phyloP scores from a whole-genome alignment of 768 basidiomycete species.

The Dioszegia hungarica region DNA sequence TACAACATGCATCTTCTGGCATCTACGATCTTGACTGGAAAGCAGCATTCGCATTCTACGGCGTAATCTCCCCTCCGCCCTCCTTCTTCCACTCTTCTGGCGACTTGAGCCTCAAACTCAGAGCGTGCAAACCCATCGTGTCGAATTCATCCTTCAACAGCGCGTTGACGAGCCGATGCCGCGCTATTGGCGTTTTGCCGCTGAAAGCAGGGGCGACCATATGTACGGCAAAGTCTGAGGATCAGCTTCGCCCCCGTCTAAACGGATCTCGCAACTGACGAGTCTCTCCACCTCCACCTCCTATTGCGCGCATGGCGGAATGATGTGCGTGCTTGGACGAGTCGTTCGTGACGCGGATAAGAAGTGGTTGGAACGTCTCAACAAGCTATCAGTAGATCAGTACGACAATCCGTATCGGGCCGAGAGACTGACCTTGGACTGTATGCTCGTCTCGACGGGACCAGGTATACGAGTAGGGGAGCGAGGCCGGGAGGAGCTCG shows the following conservation, averaged over 20 bases:
- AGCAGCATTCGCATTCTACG: not conserved
- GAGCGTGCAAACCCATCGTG: slow-evolving; percentile 51
- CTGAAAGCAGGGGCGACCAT: slow-evolving; percentile 40
- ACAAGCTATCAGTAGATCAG: slow-evolving; percentile 38
- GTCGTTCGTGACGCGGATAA: slow-evolving; percentile 50
- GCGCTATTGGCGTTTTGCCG: slow-evolving; percentile 46
- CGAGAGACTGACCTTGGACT: slow-evolving; percentile 37
- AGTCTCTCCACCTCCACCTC: slow-evolving; percentile 52
- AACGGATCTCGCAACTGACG: too few relatives aligned
- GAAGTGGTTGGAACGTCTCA: slow-evolving; percentile 43
- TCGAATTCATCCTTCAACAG: slow-evolving; percentile 51
- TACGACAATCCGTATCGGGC: not conserved
- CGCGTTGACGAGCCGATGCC: slow-evolving; percentile 52
- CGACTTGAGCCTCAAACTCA: slow-evolving; percentile 50
- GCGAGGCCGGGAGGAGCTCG: slow-evolving; percentile 9
- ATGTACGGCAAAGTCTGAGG: slow-evolving; percentile 45
- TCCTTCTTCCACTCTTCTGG: slow-evolving; percentile 49
- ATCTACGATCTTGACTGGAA: too few relatives aligned
- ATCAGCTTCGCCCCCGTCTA: too few relatives aligned
- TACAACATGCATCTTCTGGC: too few relatives aligned
- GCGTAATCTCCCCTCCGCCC: not conserved
- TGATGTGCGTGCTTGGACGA: slow-evolving; percentile 50
- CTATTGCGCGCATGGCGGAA: slow-evolving; percentile 50
- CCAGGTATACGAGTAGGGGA: slow-evolving; percentile 36
- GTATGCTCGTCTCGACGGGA: slow-evolving; percentile 47